Evolutionary conservation across 1,284 basidiomycete genomes (phyloP), one percentile per base, ranked within the genome.

Genomic region (Phaffia rhodozyma): DNA sequence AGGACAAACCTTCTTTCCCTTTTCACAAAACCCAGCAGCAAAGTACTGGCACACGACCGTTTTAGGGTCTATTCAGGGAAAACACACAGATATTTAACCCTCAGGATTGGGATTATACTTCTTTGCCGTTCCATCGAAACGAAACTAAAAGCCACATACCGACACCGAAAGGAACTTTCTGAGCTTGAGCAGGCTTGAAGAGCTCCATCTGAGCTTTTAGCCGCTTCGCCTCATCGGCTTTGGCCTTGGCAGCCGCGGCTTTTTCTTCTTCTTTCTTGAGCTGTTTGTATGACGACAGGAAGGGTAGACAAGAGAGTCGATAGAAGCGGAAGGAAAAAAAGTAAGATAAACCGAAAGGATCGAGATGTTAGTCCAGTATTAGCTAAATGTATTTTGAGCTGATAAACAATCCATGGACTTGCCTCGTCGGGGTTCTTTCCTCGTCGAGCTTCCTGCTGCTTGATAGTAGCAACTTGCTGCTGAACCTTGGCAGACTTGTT

Each of bases 401-500:
- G 18, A n/a, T 38, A 16, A 56, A 48, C 23, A 52, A 54, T 11
- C 20, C 51, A 47, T 34, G 3, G 27, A 73, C 76, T 66, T 48
- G 77, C 76, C 59, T 78, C 72, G 32, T 84, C 87, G 66, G 82
- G 85, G 54, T 85, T 91, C 77, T 93, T 91, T 53, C 90, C 89
- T 1, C 85, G 76, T 70, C 79, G 67, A 49, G 73, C 63, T 63
- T 77, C 74, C 69, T 93, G 88, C 70, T 86, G 82, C 76, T 93
- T 84, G 61, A 97, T 85, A 58, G 80, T 78, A 56, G 84, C 82
- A 27, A 96, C 85, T 68, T 88, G 82, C 72, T 87, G 85, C 79
- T 97, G 89, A 32, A 91, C 93, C 77, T 89, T 97, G 69, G 87
- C 79, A 18, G 89, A 92, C 80, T 92, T 92, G 75, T 92, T 93